Evolutionary conservation across 176 grass and related monocot genomes (phyloP).

Genomic region (Triticum urartu): DNA sequence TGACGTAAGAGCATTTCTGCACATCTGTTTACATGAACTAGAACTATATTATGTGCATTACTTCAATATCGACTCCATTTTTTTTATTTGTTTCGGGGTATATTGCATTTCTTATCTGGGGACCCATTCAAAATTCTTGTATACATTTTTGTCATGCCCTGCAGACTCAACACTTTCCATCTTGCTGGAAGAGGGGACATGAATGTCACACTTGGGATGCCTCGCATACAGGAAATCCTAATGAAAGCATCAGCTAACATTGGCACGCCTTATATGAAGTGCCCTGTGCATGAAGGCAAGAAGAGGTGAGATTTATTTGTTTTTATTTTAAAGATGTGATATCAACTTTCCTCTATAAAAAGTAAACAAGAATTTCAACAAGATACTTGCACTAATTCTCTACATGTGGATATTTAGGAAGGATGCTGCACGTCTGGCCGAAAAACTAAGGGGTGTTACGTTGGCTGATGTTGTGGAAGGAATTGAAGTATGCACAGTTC

Average conservation of each 20-base stretch:
- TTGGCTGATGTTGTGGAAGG: constrained; percentile 67
- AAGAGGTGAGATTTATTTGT: too few relatives aligned
- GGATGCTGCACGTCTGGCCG: constrained; percentile 37
- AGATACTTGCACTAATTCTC: not conserved
- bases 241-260: constrained; percentile 82
- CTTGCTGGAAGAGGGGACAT: constrained; percentile 86
- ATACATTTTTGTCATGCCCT: not conserved
- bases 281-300: constrained; percentile 35
- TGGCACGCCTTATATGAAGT: constrained; percentile 68
- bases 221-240: constrained; percentile 82
- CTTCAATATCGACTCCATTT: not conserved
- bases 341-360: not conserved
- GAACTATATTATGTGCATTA: not conserved
- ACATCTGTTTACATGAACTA: not conserved
- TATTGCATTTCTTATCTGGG: not conserved
- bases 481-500: constrained; percentile 78
- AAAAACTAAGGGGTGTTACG: constrained; percentile 57
- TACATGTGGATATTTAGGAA: constrained; percentile 34
- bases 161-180: constrained; percentile 98
- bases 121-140: not conserved
- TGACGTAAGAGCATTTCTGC: constrained; percentile 71
- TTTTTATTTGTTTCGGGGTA: not conserved
- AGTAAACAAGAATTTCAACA: not conserved
- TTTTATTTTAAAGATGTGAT: not conserved
- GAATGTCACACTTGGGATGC: constrained; percentile 97